These are phyloP conservation scores for Sugiyamaella valdiviana DNA, from an alignment of 805 yeast species.

Conservation along the genomic window DNA sequence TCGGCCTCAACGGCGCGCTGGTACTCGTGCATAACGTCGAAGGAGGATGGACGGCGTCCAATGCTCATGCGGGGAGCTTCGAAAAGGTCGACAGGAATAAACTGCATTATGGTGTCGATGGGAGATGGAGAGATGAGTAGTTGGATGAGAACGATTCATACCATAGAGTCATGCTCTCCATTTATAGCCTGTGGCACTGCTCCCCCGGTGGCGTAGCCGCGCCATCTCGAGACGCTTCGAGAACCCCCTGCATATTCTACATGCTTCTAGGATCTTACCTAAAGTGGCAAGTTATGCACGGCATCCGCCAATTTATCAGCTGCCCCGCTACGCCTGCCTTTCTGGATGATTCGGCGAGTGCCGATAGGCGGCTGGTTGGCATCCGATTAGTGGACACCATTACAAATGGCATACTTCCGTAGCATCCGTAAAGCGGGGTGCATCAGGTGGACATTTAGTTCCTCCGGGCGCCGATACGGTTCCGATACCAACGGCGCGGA, in stretches of 20 bases:
- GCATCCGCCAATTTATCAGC: too few relatives aligned
- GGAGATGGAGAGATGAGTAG: not conserved
- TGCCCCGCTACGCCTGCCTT: too few relatives aligned
- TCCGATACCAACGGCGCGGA: too few relatives aligned
- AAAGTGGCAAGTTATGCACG: not conserved
- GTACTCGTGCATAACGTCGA: not conserved
- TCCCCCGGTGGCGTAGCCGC: not conserved
- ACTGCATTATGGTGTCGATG: slow-evolving; percentile 3
- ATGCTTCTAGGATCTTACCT: not conserved
- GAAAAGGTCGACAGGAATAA: slow-evolving; percentile 4
- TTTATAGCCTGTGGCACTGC: not conserved
- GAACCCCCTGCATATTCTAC: slow-evolving; percentile 3
- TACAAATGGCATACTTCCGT: too few relatives aligned
- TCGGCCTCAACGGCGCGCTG: not conserved
- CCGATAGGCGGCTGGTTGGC: too few relatives aligned
- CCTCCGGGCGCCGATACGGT: too few relatives aligned
- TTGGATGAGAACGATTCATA: not conserved
- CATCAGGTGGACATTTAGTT: not conserved
- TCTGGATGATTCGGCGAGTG: too few relatives aligned
- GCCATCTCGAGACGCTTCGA: not conserved
- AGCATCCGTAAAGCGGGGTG: not conserved
- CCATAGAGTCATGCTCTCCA: not conserved
- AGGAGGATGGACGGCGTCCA: not conserved
- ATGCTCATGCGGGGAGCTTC: not conserved
- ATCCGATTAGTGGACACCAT: too few relatives aligned